Evolutionary conservation across 352 stramenopile species (phyloP).

Genomic region (Vaucheria bursata): DNA sequence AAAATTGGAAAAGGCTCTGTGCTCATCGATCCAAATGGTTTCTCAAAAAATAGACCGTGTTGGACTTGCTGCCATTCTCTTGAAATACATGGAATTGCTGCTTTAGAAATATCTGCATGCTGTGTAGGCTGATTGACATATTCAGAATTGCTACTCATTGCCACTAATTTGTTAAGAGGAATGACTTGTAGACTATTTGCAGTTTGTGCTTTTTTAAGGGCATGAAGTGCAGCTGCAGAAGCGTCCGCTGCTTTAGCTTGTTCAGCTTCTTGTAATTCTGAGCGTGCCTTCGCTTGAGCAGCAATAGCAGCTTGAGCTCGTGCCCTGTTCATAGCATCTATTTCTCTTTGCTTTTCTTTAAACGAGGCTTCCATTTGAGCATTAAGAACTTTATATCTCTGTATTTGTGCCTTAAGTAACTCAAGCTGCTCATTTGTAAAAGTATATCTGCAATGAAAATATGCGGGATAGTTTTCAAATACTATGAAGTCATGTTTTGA

Average conservation of each 20-base stretch:
- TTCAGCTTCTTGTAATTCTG: neutral
- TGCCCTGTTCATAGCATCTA: neutral
- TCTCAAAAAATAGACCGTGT: conserved; percentile 1
- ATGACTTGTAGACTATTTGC: no score
- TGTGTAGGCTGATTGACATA: no score
- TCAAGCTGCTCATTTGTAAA: neutral
- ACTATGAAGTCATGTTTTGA: no score
- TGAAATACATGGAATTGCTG: no score
- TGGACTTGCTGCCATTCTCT: conserved; percentile 2
- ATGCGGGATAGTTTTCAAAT: no score
- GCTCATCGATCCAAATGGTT: no score
- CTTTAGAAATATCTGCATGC: no score
- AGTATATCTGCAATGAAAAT: neutral
- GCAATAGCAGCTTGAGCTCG: neutral
- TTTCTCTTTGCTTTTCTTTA: neutral
- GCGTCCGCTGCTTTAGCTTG: neutral
- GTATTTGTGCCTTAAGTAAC: neutral
- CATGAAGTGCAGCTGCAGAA: no score
- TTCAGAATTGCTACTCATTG: no score
- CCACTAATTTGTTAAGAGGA: no score
- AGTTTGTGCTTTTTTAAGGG: no score
- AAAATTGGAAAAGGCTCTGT: no score
- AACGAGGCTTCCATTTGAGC: neutral
- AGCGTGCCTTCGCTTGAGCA: neutral
- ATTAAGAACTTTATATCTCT: neutral